Percentiles rank a stretch among this genome's conserved stretches.
phyloP scores from a whole-genome alignment of 192 early-diverging fungal genomes.

The Mortierella alpina region DNA sequence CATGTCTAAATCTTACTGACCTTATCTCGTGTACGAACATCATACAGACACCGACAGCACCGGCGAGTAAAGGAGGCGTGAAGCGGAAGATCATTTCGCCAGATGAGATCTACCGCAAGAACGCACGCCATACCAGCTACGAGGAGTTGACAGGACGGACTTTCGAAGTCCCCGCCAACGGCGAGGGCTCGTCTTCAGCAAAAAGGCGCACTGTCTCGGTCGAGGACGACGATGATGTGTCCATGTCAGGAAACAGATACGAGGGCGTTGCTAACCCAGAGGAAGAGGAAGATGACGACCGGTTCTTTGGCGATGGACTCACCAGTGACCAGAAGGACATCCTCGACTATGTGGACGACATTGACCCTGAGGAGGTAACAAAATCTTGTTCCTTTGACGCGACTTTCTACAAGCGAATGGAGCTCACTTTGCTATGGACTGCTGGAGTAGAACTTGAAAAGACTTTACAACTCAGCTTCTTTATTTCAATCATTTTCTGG shows the following conservation, averaged over 20 bases:
- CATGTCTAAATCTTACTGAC: too few relatives aligned
- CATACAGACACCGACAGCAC: conserved; percentile 46
- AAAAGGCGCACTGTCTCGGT: conserved; percentile 39
- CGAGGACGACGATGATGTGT: conserved; percentile 30
- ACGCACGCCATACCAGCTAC: conserved; percentile 43
- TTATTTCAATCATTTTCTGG: not conserved
- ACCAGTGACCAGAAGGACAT: conserved; percentile 80
- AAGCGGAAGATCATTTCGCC: conserved; percentile 47
- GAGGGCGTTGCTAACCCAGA: conserved; percentile 49
- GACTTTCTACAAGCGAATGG: too few relatives aligned
- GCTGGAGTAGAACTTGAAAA: conserved; percentile 3
- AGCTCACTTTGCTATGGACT: too few relatives aligned
- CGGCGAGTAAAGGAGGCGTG: conserved; percentile 34
- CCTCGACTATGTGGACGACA: conserved; percentile 85
- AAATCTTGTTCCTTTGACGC: not conserved
- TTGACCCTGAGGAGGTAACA: conserved; percentile 76
- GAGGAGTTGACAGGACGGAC: conserved; percentile 50
- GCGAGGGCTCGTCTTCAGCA: conserved; percentile 18
- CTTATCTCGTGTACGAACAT: not conserved
- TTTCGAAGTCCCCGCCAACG: conserved; percentile 28
- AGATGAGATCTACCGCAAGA: conserved; percentile 47
- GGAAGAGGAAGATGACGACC: conserved; percentile 80
- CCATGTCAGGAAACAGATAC: not conserved
- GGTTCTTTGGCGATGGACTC: conserved; percentile 89
- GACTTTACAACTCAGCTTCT: not conserved